Evolutionary conservation across 2,329 filamentous ascomycete genomes (phyloP).

Genomic region (Pseudopithomyces chartarum): DNA sequence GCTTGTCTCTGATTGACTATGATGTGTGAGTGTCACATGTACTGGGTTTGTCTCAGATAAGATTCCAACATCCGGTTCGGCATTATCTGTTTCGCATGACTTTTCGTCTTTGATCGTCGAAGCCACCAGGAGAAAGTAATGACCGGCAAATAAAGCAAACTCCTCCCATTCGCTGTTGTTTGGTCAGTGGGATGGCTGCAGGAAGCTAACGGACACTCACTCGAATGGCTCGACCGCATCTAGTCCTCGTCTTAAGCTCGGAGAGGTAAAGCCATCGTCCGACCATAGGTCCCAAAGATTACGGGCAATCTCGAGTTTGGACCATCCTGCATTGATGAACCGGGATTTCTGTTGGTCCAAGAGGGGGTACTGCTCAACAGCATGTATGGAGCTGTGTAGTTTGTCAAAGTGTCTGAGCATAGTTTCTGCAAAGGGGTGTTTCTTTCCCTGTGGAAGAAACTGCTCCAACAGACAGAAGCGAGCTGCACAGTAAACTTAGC

Average conservation of each 20-base stretch:
- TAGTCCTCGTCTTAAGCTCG: conserved; percentile 63
- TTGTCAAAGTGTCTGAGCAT: conserved; percentile 87
- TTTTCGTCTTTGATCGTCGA: conserved; percentile 44
- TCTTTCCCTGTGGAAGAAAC: conserved; percentile 74
- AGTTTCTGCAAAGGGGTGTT: conserved; percentile 82
- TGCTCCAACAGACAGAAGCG: conserved; percentile 89
- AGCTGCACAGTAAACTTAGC: conserved; percentile 52
- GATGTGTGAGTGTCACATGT: conserved; percentile 18
- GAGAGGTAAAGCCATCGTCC: conserved; percentile 67
- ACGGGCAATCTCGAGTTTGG: conserved; percentile 59
- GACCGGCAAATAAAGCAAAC: conserved; percentile 80
- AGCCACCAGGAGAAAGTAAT: conserved; percentile 81
- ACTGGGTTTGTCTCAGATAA: neutral
- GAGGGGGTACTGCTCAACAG: conserved; percentile 71
- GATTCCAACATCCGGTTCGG: conserved; percentile 5
- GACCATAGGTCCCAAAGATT: conserved; percentile 86
- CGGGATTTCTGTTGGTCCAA: conserved; percentile 69
- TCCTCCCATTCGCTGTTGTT: conserved; percentile 79
- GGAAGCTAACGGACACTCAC: neutral
- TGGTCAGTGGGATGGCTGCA: neutral
- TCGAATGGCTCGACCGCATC: conserved; percentile 84
- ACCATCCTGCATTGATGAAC: conserved; percentile 74
- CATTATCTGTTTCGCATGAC: conserved; percentile 15
- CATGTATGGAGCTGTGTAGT: conserved; percentile 76
- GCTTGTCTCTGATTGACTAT: conserved; percentile 19